These are phyloP conservation scores for Daucus carota DNA, from an alignment of 129 eudicot species.

Conservation along the genomic window DNA sequence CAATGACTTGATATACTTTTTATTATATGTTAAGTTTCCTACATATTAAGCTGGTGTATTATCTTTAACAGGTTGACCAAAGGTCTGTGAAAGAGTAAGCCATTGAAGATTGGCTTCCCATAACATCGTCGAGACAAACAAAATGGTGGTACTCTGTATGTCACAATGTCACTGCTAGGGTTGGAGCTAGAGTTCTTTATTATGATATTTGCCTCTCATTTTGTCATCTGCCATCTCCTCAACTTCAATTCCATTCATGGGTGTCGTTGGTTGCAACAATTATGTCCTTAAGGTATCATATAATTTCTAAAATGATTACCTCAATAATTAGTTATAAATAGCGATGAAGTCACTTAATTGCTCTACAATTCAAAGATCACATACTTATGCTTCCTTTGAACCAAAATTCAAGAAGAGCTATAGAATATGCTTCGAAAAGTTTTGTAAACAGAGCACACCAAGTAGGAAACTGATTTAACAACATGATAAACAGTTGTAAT, in stretches of 20 bases:
- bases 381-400: not conserved
- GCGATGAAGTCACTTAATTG: not conserved
- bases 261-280: constrained; percentile 52
- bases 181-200: constrained; percentile 57
- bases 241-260: constrained; percentile 48
- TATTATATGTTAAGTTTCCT: not conserved
- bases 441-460: not conserved
- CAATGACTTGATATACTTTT: not conserved
- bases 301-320: not conserved
- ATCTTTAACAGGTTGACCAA: constrained; percentile 15
- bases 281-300: constrained; percentile 45
- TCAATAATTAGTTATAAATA: not conserved
- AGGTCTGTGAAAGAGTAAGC: constrained; percentile 30
- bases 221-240: constrained; percentile 50
- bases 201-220: constrained; percentile 56
- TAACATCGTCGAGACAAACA: constrained; percentile 41
- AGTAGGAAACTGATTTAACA: not conserved
- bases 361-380: not conserved
- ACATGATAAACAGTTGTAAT: not conserved
- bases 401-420: not conserved
- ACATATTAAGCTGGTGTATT: not conserved
- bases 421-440: not conserved
- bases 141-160: constrained; percentile 60
- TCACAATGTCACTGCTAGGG: constrained; percentile 60
- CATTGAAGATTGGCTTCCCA: constrained; percentile 42